Evolutionary conservation across 331 rosid genomes (phyloP).

Genomic region (Cucumis variabilis): DNA sequence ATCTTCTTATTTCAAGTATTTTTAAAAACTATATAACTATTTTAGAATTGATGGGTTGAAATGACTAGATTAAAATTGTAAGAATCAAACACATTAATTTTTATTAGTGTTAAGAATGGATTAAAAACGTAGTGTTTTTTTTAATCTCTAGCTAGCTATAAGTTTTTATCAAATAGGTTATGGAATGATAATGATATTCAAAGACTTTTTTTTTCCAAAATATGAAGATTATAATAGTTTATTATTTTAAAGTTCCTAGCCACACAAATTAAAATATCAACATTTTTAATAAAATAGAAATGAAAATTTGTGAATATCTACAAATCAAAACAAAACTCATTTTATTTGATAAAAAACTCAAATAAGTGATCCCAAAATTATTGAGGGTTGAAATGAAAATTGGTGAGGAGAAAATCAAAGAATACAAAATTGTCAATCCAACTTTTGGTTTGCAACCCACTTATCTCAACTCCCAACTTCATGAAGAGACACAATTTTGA

Average conservation of each 20-base stretch:
- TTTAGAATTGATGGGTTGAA: too few species aligned
- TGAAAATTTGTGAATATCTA: background rate
- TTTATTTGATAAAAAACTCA: background rate
- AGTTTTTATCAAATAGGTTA: background rate
- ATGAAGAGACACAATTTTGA: background rate
- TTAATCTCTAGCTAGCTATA: too few species aligned
- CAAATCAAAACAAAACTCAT: background rate
- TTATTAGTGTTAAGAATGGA: too few species aligned
- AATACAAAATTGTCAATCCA: background rate
- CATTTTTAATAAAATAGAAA: background rate
- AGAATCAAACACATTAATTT: too few species aligned
- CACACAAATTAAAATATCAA: background rate
- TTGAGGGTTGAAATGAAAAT: background rate
- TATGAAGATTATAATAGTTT: background rate
- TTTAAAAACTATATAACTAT: too few species aligned
- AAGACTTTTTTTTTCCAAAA: too few species aligned
- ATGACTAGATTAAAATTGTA: too few species aligned
- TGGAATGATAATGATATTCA: background rate
- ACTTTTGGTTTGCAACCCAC: background rate
- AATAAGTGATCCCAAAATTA: constrained; percentile 5
- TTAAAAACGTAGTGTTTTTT: too few species aligned
- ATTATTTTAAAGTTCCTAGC: background rate
- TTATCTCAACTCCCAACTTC: background rate
- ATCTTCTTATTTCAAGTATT: too few species aligned
- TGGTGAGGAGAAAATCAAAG: background rate